Evolutionary conservation across 345 rosid genomes (phyloP), one percentile per base, ranked within the genome.

Genomic region (Angophora floribunda): DNA sequence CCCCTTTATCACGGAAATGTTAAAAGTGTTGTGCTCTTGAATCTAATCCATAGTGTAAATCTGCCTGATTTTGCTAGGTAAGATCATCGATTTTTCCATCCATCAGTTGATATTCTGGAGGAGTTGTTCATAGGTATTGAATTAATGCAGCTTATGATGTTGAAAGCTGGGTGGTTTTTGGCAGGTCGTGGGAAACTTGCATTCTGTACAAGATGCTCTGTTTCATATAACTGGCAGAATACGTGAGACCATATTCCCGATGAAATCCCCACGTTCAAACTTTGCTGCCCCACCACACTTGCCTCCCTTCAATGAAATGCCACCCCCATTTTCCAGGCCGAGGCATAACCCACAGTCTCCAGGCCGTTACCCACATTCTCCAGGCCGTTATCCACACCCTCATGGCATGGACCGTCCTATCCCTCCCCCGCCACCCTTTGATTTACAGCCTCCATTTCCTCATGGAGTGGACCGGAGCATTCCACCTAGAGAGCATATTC

Each of bases 171-270:
- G 51, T 52, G 22, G 86, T 24, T 88, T 89, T 86, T 93, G 88
- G 92, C 91, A 96, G 98, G 94, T 96, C 80, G 87, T 94, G 86
- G 98, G 97, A 80, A 96, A 91, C 88, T 86, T 93, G 87, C 96
- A 94, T 82, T 92, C 94, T 86, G 97, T 95, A 57, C 96, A 94
- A 88, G 98, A 96, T 91, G 97, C 98, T 50, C 92, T 96, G 91
- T 95, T 92, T 89, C 98, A 95, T 88, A 93, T 96, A 88, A 94
- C 96, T 82, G 91, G 94, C 89, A 94, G 97, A 89, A 93, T 96
- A 88, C 91, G 96, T 55, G 97, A 96, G 87, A 92, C 91, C 12
- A 91, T 96, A 92, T 93, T 96, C 91, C 96, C 97, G 28, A 89
- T 93, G 89, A 92, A 90, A 89, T 85, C 90, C 30, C 91, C 95